phyloP scores from a whole-genome alignment of 1,139 yeast species.

The Yamadazyma triangularis region DNA sequence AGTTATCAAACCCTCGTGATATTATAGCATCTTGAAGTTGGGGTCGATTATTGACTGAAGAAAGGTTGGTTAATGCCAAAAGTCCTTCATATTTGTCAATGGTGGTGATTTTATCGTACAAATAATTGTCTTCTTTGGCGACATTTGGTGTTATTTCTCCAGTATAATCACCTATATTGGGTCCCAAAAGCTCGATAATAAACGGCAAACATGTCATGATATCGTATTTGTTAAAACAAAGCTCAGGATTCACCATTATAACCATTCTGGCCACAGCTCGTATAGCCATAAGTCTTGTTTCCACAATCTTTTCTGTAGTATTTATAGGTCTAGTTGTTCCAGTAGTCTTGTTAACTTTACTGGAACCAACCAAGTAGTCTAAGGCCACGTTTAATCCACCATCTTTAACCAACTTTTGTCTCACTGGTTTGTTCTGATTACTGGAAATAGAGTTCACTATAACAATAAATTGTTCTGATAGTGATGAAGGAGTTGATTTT shows the following conservation, averaged over 20 bases:
- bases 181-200: slow-evolving; percentile 42
- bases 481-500: slow-evolving; percentile 5
- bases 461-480: slow-evolving; percentile 15
- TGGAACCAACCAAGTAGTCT: slow-evolving; percentile 31
- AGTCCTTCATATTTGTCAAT: slow-evolving; percentile 42
- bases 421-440: slow-evolving; percentile 20
- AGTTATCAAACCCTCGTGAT: slow-evolving; percentile 28
- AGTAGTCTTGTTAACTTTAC: slow-evolving; percentile 22
- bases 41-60: slow-evolving; percentile 22
- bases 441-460: slow-evolving; percentile 24
- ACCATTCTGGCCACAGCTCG: slow-evolving; percentile 41
- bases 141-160: slow-evolving; percentile 14
- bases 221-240: slow-evolving; percentile 39
- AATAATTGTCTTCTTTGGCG: slow-evolving; percentile 22
- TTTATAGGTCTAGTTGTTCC: slow-evolving; percentile 20
- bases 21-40: slow-evolving; percentile 30
- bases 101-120: slow-evolving; percentile 21
- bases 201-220: slow-evolving; percentile 42
- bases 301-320: slow-evolving; percentile 15
- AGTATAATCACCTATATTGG: slow-evolving; percentile 20
- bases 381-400: slow-evolving; percentile 40
- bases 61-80: slow-evolving; percentile 46
- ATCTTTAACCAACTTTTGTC: slow-evolving; percentile 41
- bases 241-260: slow-evolving; percentile 35
- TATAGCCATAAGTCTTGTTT: slow-evolving; percentile 23